phyloP scores from a whole-genome alignment of 768 basidiomycete species.

The Boletus eberwhitei region DNA sequence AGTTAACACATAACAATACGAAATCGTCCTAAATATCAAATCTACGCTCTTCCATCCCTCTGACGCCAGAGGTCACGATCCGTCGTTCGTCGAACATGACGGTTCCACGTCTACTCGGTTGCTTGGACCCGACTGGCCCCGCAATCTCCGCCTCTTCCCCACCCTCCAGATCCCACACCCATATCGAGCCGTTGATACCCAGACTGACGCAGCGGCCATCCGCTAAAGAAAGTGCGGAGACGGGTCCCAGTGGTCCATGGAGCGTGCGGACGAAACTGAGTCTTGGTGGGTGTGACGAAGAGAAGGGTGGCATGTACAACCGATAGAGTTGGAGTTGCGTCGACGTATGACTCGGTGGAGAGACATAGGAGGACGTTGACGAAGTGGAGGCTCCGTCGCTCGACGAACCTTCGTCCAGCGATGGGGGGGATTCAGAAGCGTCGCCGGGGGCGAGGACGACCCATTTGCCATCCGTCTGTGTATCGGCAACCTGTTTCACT shows the following conservation, averaged over 20 bases:
- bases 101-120: conserved; percentile 33
- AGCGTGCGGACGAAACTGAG: conserved; percentile 70
- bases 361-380: conserved; percentile 24
- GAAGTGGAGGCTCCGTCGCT: conserved; percentile 21
- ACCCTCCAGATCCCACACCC: conserved; percentile 85
- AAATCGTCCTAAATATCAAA: conserved; percentile 30
- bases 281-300: conserved; percentile 55
- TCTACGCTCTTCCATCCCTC: conserved; percentile 33
- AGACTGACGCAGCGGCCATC: conserved; percentile 83
- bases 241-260: conserved; percentile 64
- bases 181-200: conserved; percentile 66
- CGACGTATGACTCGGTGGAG: conserved; percentile 42
- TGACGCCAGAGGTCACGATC: conserved; percentile 49
- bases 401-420: conserved; percentile 13
- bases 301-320: conserved; percentile 52
- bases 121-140: conserved; percentile 30
- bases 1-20: not conserved
- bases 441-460: conserved; percentile 68
- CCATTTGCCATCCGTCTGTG: conserved; percentile 85
- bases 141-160: conserved; percentile 38
- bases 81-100: conserved; percentile 73
- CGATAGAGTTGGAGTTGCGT: conserved; percentile 73
- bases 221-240: conserved; percentile 66
- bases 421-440: conserved; percentile 15
- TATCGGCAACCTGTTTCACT: conserved; percentile 64